These are phyloP conservation scores for Citrus mangshanensis DNA, from an alignment of 345 rosid species.

Conservation along the genomic window DNA sequence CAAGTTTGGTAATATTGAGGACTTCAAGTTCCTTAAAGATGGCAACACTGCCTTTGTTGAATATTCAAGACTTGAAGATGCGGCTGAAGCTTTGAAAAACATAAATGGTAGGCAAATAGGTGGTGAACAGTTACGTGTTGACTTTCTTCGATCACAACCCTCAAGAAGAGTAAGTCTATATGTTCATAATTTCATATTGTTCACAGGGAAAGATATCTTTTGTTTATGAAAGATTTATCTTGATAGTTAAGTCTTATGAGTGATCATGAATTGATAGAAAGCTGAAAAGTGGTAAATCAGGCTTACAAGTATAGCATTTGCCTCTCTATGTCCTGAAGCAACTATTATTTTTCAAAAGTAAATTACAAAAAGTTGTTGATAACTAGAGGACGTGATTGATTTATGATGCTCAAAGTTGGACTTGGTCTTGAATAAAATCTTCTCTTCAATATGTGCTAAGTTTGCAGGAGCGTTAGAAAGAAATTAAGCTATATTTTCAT, in stretches of 20 bases:
- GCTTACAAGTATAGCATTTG: neutral
- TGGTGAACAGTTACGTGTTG: constrained; percentile 84
- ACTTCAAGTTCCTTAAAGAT: constrained; percentile 70
- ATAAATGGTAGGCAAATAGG: constrained; percentile 78
- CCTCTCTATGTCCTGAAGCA: neutral
- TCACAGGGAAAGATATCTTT: neutral
- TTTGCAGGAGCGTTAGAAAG: neutral
- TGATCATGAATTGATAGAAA: neutral
- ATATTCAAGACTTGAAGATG: constrained; percentile 64
- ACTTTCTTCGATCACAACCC: constrained; percentile 73
- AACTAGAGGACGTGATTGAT: neutral
- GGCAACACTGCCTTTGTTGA: constrained; percentile 77
- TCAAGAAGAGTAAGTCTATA: constrained; percentile 64
- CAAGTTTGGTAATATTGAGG: constrained; percentile 77
- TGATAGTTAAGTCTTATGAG: neutral
- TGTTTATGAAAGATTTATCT: neutral
- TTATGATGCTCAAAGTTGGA: neutral
- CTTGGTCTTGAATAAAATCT: neutral
- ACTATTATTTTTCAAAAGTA: neutral
- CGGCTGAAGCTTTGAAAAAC: constrained; percentile 67
- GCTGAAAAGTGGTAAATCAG: neutral
- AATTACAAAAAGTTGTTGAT: neutral
- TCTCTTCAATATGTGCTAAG: neutral
- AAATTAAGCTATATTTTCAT: neutral
- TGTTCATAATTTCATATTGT: neutral